Evolutionary conservation across 352 stramenopile genomes (phyloP).

Genomic region (Albugo laibachii): DNA sequence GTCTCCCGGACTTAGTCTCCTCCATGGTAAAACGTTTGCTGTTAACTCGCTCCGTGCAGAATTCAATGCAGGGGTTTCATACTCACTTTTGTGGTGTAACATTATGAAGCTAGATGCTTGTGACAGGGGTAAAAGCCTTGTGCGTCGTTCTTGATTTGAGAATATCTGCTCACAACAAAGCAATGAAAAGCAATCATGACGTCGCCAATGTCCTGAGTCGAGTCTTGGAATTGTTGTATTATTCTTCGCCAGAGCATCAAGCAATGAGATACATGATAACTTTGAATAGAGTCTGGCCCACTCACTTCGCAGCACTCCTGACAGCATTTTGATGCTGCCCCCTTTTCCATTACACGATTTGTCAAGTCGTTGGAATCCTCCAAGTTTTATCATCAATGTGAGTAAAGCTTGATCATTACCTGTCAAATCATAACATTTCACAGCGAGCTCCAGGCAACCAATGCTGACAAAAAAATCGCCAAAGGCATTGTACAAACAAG

Average conservation of each 20-base stretch:
- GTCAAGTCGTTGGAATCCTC: background rate
- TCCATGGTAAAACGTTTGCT: constrained; percentile 20
- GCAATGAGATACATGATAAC: constrained; percentile 30
- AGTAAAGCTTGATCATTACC: constrained; percentile 46
- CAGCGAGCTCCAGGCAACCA: constrained; percentile 26
- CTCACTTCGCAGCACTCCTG: background rate
- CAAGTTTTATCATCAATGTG: constrained; percentile 18
- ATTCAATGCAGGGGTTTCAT: background rate
- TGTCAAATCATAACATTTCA: constrained; percentile 45
- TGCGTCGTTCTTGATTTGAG: constrained; percentile 43
- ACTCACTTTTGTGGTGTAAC: background rate
- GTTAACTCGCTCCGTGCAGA: background rate
- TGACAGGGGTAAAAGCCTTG: constrained; percentile 18
- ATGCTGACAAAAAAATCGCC: constrained; percentile 22
- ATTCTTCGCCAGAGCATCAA: constrained; percentile 6
- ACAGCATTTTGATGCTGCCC: too few species aligned
- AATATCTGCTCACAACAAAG: constrained; percentile 38
- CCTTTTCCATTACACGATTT: too few species aligned
- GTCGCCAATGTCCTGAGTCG: constrained; percentile 7
- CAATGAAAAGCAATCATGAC: constrained; percentile 33
- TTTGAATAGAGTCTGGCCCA: constrained; percentile 26
- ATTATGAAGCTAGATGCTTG: constrained; percentile 15
- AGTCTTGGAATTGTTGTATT: constrained; percentile 1
- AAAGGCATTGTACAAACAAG: constrained; percentile 21
- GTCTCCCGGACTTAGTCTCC: constrained; percentile 42